Evolutionary conservation across 257 asterid species (phyloP).

Genomic region (Pogostemon cablin): DNA sequence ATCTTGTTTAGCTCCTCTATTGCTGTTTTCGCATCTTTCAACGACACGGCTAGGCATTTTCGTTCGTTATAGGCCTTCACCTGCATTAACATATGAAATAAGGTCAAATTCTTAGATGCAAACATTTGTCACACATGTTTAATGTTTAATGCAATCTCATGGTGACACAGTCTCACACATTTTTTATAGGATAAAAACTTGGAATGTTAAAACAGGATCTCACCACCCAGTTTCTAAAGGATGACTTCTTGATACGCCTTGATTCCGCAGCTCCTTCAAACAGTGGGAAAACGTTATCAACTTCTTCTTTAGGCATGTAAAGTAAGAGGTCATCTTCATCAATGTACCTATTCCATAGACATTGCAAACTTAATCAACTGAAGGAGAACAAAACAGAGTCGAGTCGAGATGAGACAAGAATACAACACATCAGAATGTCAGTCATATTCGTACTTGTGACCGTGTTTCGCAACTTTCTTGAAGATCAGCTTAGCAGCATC

Average conservation of each 20-base stretch:
- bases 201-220: constrained; percentile 15
- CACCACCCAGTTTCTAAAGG: constrained; percentile 81
- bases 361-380: background rate
- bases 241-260: constrained; percentile 56
- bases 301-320: constrained; percentile 70
- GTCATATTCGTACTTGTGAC: constrained; percentile 51
- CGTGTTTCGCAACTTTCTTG: constrained; percentile 63
- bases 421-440: background rate
- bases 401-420: background rate
- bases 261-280: constrained; percentile 68
- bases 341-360: constrained; percentile 49
- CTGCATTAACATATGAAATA: constrained; percentile 26
- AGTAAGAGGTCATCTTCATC: constrained; percentile 66
- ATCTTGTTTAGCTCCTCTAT: constrained; percentile 64
- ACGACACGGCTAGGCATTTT: constrained; percentile 58
- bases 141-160: background rate
- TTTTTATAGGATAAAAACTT: too few species aligned
- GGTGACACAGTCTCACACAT: too few species aligned
- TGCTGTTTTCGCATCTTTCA: constrained; percentile 64
- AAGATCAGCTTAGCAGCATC: constrained; percentile 59
- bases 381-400: background rate
- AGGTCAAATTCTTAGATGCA: background rate
- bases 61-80: constrained; percentile 58
- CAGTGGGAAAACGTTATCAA: constrained; percentile 58
- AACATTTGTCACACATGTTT: background rate